phyloP scores from a whole-genome alignment of 805 yeast genomes.

The Ogataea sp. region DNA sequence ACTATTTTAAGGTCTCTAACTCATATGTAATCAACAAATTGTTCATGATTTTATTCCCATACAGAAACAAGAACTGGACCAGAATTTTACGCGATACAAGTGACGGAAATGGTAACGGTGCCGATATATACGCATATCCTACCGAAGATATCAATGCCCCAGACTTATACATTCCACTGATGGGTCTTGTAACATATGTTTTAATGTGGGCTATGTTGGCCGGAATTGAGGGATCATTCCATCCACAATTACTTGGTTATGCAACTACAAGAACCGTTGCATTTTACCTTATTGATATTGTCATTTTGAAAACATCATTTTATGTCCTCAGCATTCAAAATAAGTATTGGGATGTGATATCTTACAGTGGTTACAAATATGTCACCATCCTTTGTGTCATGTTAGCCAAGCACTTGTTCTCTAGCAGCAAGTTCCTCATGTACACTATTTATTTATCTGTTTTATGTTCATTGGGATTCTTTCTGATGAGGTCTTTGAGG shows the following conservation, averaged over 20 bases:
- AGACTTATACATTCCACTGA: constrained; percentile 89
- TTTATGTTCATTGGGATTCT: constrained; percentile 51
- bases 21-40: constrained; percentile 74
- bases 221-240: constrained; percentile 84
- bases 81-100: constrained; percentile 36
- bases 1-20: constrained; percentile 89
- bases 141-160: constrained; percentile 88
- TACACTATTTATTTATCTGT: constrained; percentile 34
- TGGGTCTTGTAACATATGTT: constrained; percentile 87
- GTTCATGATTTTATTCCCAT: constrained; percentile 73
- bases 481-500: constrained; percentile 61
- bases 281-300: constrained; percentile 67
- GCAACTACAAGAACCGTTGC: constrained; percentile 83
- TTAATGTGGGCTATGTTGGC: constrained; percentile 75
- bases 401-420: constrained; percentile 36
- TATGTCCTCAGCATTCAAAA: constrained; percentile 68
- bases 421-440: constrained; percentile 24
- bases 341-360: constrained; percentile 73
- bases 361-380: constrained; percentile 92
- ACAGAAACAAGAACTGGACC: constrained; percentile 76
- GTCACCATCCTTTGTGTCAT: constrained; percentile 64
- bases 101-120: constrained; percentile 24
- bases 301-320: constrained; percentile 70
- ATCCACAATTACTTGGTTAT: constrained; percentile 86
- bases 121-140: constrained; percentile 60